Conservation (phyloP, 83 land plant genomes). For the Larix sibirica region DNA sequence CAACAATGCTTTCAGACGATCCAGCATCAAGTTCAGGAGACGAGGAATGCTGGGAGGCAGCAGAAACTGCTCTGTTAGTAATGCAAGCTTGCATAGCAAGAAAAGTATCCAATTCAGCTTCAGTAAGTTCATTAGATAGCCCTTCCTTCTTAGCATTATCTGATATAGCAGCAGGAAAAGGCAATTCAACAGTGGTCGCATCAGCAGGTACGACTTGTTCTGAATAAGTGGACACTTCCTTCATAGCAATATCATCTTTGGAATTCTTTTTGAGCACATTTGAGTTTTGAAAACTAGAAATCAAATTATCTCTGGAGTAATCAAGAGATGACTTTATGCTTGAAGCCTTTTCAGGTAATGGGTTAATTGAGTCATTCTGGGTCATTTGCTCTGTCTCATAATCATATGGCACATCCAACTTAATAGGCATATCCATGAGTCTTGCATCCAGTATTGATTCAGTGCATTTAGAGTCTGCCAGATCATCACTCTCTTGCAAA, state of each 20-base stretch:
- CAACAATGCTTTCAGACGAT: not conserved
- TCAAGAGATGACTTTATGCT: not conserved
- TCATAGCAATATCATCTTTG: not conserved
- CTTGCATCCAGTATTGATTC: not conserved
- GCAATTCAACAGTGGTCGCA: not conserved
- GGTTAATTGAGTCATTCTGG: not conserved
- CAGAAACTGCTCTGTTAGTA: not conserved
- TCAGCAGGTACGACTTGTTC: not conserved
- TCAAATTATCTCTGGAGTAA: not conserved
- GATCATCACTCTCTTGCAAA: not conserved
- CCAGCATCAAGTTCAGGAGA: not conserved
- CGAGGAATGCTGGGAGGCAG: not conserved
- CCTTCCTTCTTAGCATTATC: not conserved
- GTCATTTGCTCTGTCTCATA: not conserved
- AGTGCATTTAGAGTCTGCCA: constrained; percentile 2
- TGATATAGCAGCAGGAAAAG: not conserved
- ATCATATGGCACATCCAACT: not conserved
- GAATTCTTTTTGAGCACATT: not conserved
- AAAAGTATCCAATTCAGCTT: not conserved
- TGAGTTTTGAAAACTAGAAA: not conserved
- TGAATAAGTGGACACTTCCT: constrained; percentile 5
- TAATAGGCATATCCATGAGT: not conserved
- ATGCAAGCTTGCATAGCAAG: not conserved
- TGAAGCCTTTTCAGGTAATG: not conserved
- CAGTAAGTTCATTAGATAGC: not conserved